Conservation (phyloP, 176 grass and related monocot genomes). For the Rhipidocladum racemiflorum region DNA sequence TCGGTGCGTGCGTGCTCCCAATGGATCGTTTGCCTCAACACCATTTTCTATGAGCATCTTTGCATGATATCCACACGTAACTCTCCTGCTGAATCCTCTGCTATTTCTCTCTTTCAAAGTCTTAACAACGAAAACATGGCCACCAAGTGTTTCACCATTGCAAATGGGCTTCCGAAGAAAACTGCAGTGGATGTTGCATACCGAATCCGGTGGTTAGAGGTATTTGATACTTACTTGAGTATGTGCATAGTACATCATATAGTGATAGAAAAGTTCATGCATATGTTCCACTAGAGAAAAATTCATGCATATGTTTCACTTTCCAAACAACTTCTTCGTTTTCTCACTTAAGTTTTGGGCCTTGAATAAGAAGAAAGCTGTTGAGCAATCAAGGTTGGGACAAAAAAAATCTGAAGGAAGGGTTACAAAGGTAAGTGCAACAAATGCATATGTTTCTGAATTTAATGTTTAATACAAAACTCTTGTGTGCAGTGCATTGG, state of each 20-base stretch:
- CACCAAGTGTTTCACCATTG: not conserved
- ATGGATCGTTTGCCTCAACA: not conserved
- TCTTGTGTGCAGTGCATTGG: not conserved
- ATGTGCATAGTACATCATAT: not conserved
- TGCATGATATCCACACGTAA: not conserved
- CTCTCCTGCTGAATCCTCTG: not conserved
- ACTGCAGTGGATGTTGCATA: conserved; percentile 4
- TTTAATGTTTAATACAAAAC: not conserved
- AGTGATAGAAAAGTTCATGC: not conserved
- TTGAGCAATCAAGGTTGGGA: not conserved
- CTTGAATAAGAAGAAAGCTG: not conserved
- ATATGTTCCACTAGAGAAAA: no score
- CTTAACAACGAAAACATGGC: not conserved
- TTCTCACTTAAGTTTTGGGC: not conserved
- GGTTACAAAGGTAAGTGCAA: not conserved
- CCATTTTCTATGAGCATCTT: not conserved
- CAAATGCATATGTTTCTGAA: not conserved
- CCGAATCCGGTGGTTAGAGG: conserved; percentile 22
- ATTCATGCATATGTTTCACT: not conserved
- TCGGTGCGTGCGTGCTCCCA: not conserved
- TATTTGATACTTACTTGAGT: not conserved
- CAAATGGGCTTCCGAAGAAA: not conserved
- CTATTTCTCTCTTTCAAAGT: not conserved
- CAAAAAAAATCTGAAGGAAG: not conserved
- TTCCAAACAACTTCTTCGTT: not conserved